phyloP scores from a whole-genome alignment of 257 asterid genomes.

The Linaria vulgaris region DNA sequence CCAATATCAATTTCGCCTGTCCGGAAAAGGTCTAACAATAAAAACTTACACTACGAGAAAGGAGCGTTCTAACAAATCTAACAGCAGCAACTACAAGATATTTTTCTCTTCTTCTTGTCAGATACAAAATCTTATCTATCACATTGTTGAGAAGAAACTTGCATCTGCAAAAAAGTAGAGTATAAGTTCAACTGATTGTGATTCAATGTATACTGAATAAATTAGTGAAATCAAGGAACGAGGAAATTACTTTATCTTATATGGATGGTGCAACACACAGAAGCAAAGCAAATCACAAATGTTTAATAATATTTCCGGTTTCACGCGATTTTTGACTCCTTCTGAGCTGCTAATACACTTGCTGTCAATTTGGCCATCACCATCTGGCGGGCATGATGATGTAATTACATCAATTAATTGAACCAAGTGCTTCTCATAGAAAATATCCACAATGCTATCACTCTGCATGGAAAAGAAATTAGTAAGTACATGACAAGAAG shows the following conservation, averaged over 20 bases:
- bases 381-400: conserved; percentile 60
- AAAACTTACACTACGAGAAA: conserved; percentile 85
- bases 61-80: conserved; percentile 81
- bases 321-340: conserved; percentile 52
- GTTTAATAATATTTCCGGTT: conserved; percentile 85
- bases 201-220: conserved; percentile 12
- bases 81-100: conserved; percentile 89
- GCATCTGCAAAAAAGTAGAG: conserved; percentile 57
- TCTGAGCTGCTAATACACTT: conserved; percentile 43
- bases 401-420: conserved; percentile 78
- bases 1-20: not conserved
- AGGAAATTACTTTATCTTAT: conserved; percentile 76
- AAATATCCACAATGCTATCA: conserved; percentile 72
- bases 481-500: conserved; percentile 20
- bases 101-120: conserved; percentile 87
- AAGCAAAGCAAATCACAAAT: conserved; percentile 93
- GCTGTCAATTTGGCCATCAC: conserved; percentile 35
- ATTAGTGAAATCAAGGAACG: conserved; percentile 9
- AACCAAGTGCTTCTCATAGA: conserved; percentile 85
- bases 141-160: conserved; percentile 82
- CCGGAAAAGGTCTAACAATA: conserved; percentile 4
- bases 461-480: conserved; percentile 58
- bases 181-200: conserved; percentile 7
- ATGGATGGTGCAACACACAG: conserved; percentile 91
- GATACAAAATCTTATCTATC: conserved; percentile 76